Evolutionary conservation across 805 yeast species (phyloP), one percentile per base, ranked within the genome.

Genomic region (Priceomyces medius): DNA sequence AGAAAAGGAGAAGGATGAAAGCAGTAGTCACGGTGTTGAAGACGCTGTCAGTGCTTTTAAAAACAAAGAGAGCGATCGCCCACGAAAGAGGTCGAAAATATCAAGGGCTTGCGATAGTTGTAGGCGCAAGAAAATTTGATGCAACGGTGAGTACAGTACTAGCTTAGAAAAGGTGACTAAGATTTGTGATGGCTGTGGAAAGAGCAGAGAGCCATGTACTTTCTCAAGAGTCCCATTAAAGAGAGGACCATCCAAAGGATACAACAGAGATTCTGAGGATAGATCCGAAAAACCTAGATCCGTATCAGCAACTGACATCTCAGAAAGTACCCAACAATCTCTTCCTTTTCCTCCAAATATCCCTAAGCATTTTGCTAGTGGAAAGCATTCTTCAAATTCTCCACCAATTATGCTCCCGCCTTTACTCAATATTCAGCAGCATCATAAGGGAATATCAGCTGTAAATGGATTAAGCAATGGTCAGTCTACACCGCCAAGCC

Each of bases 21-120:
- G 28, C 31, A 28, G 26, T 9, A 18, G 31, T 17, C 14, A 14
- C n/a, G n/a, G 14, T 35, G 31, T 12, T 14, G 20, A n/a, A 12
- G 35, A 13, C 13, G 19, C 14, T 12, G 23, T 32, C 8, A n/a
- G 4, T 19, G 23, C 20, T 32, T 12, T 13, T n/a, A 32, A 32
- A 32, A 18, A n/a, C 10, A 26, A 26, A n/a, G 29, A 14, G n/a
- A 9, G 21, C 20, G 38, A 40, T 35, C 38, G 16, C 13, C 69
- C 73, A 14, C 70, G 85, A 37, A 83, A 83, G 53, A 53, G 90
- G 42, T 73, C 84, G 7, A 85, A 85, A 56, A 88, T 85, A 0
- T 83, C 89, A 1, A 61, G 95, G 40, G 93, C 91, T 2, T 85
- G 95, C 57, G 95, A 85, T 57, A 81, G 83, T 41, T 85, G 93